Percentiles rank a stretch among this genome's conserved stretches.
phyloP scores from a whole-genome alignment of 2,329 filamentous ascomycete genomes.

The Cryoendolithus antarcticus region DNA sequence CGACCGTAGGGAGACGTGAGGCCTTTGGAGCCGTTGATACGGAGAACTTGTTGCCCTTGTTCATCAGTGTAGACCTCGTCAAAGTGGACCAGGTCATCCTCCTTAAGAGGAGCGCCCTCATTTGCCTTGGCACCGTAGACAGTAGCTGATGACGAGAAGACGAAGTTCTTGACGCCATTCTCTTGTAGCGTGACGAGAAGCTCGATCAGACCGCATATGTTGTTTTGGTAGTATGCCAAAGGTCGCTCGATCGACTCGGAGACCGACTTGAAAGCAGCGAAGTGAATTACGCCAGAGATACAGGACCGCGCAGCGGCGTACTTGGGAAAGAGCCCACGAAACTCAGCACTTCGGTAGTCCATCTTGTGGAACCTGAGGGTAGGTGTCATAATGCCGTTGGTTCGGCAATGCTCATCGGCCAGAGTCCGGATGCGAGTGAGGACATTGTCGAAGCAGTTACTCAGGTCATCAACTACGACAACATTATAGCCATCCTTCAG shows the following conservation, averaged over 20 bases:
- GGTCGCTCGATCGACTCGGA: slow-evolving; percentile 50
- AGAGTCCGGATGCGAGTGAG: slow-evolving; percentile 25
- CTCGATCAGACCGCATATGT: slow-evolving; percentile 51
- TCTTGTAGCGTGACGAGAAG: slow-evolving; percentile 45
- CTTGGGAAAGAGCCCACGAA: slow-evolving; percentile 31
- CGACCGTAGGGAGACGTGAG: slow-evolving; percentile 55
- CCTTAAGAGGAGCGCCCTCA: slow-evolving; percentile 12
- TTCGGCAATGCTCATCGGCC: slow-evolving; percentile 26
- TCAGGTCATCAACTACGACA: slow-evolving; percentile 33
- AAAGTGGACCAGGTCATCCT: slow-evolving; percentile 16
- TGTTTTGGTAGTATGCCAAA: slow-evolving; percentile 55
- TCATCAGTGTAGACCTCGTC: slow-evolving; percentile 32
- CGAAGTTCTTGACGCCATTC: slow-evolving; percentile 51
- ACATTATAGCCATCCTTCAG: slow-evolving; percentile 44
- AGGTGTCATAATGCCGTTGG: slow-evolving; percentile 30
- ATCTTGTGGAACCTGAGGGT: slow-evolving; percentile 34
- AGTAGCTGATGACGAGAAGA: slow-evolving; percentile 56
- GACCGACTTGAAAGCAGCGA: slow-evolving; percentile 56
- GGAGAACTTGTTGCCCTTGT: slow-evolving; percentile 28
- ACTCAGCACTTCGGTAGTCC: slow-evolving; percentile 34
- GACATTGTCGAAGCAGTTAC: slow-evolving; percentile 32
- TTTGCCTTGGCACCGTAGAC: slow-evolving; percentile 43
- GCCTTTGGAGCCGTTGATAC: slow-evolving; percentile 39
- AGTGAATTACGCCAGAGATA: slow-evolving; percentile 55
- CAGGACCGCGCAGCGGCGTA: slow-evolving; percentile 33